Evolutionary conservation across 257 asterid genomes (phyloP), one percentile per base, ranked within the genome.

Genomic region (Solanum paucissectum): DNA sequence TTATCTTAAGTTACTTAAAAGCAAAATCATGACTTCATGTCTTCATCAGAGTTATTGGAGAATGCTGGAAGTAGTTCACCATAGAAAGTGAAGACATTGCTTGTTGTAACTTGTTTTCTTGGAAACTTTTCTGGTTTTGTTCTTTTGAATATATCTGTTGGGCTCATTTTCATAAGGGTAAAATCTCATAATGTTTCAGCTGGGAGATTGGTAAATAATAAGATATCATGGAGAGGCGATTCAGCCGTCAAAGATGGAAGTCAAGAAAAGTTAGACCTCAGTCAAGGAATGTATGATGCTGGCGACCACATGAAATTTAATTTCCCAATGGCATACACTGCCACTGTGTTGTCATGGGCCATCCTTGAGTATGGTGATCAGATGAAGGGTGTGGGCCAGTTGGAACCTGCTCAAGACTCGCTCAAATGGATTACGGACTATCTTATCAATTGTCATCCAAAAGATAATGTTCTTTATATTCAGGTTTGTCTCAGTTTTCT

Each of bases 241-340:
- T 96, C 99, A 18, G 97, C 89, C 40, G 88, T 96, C 40, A 73
- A 87, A 32, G 99, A 96, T 77, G 99, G 99, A 32, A 93, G 84
- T 27, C 90, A 91, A 27, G 98, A 91, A 36, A 93, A 91, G 74
- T 2, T 96, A 88, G 98, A 96, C 91, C 98, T 96, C 12, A 94
- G 98, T 0, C 95, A 92, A 90, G 99, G 99, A 18, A 93, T 96
- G 98, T 96, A 92, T 58, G 98, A 96, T 88, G 98, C 98, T 1
- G 99, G 99, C 6, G 98, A 96, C 85, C 94, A 92, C 88, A 90
- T 96, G 92, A 96, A 96, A 88, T 96, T 96, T 77, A 93, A 94
- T 4, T 95, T 96, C 88, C 99, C 99, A 1, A 89, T 96, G 98
- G 99, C 99, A 13, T 96, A 90, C 94, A 96, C 99, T 0, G 98